Base-by-base conservation (phyloP, 768 basidiomycete species). In the Lentinula lateritia region DNA sequence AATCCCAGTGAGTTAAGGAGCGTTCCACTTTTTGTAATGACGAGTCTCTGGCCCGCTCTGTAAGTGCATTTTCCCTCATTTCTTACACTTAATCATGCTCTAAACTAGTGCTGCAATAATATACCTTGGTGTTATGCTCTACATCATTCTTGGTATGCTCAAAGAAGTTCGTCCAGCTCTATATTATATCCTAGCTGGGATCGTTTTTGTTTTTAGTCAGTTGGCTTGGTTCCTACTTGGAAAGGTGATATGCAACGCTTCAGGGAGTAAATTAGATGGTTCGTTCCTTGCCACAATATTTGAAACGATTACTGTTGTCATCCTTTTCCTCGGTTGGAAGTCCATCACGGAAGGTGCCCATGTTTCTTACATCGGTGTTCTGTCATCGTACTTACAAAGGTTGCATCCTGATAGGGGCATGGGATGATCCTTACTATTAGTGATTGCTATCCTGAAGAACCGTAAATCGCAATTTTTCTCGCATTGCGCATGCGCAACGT, bases 231-330 rank as follows among this genome's bases (percentile, higher is more conserved):
- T 94, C 77, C 78, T 95, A 45, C 77, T 97, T 15, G 85, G 80
- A 41, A 82, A 87, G 65, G 83, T 89, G 16, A 84, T 97, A 61
- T 97, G 38, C 36, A 16, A 88, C 83, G 84, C 83, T 18, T 78
- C 92, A 16, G 77, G 82, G 61, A 71, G 74, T 38, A 90, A 86
- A 71, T 76, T 97, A 16, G 96, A 98, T 73, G 92, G 92, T 3
- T 86, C 89, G 2, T 96, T 97, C 72, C 71, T 97, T 20, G 89
- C 92, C 1, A 95, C 95, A 0, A 56, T 95, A 5, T 77, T 96
- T 48, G 92, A 96, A 69, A 92, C 92, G 0, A 85, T 82, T 0
- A 74, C 89, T 0, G 84, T 96, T 1, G 81, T 76, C 6, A 74
- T 83, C 2, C 63, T 96, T n/a, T 94, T 84, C 71, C 69, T 87